Evolutionary conservation across 768 basidiomycete genomes (phyloP).

Genomic region (Leccinum fibrillosum): DNA sequence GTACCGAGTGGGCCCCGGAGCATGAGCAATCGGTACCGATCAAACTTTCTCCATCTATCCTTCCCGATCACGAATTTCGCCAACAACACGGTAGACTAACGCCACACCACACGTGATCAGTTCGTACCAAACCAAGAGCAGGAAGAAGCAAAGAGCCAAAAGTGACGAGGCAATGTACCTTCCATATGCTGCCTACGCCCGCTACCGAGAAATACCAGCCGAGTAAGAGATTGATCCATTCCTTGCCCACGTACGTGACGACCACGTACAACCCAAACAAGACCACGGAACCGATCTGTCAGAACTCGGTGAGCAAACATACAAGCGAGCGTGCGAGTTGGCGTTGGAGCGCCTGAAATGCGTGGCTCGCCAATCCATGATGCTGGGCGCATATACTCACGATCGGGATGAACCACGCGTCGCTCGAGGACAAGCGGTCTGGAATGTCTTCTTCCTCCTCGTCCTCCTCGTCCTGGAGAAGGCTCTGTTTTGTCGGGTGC

Average conservation of each 20-base stretch:
- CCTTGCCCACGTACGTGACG: slow-evolving; percentile 72
- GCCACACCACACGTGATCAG: background rate
- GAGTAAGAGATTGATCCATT: slow-evolving; percentile 81
- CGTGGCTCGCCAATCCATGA: background rate
- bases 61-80: slow-evolving; percentile 47
- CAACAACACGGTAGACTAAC: slow-evolving; percentile 51
- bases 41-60: slow-evolving; percentile 55
- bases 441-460: slow-evolving; percentile 50
- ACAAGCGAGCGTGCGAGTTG: background rate
- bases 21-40: slow-evolving; percentile 42
- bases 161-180: slow-evolving; percentile 32
- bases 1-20: slow-evolving; percentile 46
- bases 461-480: slow-evolving; percentile 44
- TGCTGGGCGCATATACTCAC: slow-evolving; percentile 38
- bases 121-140: background rate
- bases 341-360: background rate
- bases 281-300: slow-evolving; percentile 64
- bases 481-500: background rate
- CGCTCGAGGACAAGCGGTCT: slow-evolving; percentile 59
- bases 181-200: slow-evolving; percentile 67
- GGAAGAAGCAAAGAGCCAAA: background rate
- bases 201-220: slow-evolving; percentile 71
- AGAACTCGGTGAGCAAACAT: background rate
- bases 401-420: slow-evolving; percentile 76
- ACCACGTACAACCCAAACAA: slow-evolving; percentile 68